Percentiles rank a stretch among this genome's conserved stretches.
These are phyloP conservation scores for Sporisorium sorghi DNA, from an alignment of 1,284 basidiomycete genomes.

Conservation along the genomic window DNA sequence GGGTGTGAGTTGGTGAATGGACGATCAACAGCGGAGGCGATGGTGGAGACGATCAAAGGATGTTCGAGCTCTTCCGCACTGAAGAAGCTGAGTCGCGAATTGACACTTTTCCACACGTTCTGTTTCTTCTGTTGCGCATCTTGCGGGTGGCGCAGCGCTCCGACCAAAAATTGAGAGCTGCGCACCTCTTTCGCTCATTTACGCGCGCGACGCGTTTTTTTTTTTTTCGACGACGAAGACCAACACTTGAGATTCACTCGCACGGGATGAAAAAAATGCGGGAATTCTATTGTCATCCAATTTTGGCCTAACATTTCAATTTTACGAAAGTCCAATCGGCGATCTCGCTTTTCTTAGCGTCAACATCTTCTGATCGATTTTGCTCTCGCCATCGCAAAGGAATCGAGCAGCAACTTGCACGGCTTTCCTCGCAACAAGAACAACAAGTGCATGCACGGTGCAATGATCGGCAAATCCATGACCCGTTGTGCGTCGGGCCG, in stretches of 20 bases:
- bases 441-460: too few species aligned
- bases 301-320: neutral
- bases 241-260: slow-evolving; percentile 35
- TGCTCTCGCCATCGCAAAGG: too few species aligned
- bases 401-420: too few species aligned
- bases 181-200: slow-evolving; percentile 42
- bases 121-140: slow-evolving; percentile 20
- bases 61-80: slow-evolving; percentile 19
- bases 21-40: slow-evolving; percentile 1
- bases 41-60: neutral
- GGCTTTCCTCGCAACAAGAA: too few species aligned
- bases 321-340: neutral
- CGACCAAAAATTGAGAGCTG: slow-evolving; percentile 11
- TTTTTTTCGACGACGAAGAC: too few species aligned
- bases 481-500: neutral
- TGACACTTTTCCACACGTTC: neutral
- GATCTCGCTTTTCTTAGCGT: neutral
- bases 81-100: slow-evolving; percentile 39
- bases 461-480: neutral
- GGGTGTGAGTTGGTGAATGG: neutral
- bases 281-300: too few species aligned
- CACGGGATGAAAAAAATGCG: neutral
- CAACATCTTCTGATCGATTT: too few species aligned
- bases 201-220: slow-evolving; percentile 51
- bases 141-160: slow-evolving; percentile 10